phyloP scores from a whole-genome alignment of 2,329 filamentous ascomycete species.

The Fusarium robinianum region DNA sequence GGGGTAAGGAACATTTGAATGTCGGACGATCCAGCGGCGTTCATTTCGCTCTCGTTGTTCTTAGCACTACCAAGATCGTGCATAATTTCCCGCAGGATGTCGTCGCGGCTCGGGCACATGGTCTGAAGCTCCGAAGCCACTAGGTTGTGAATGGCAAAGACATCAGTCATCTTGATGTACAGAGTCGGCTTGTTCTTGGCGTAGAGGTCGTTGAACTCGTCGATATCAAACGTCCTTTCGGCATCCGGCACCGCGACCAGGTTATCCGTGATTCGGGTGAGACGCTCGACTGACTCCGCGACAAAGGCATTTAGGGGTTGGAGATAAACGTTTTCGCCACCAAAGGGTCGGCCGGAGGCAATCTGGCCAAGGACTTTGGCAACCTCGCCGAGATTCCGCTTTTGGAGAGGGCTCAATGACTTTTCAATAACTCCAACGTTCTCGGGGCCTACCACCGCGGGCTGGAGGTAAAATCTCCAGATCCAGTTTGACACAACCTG shows the following conservation, averaged over 20 bases:
- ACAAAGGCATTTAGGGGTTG: conserved; percentile 94
- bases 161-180: conserved; percentile 99
- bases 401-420: conserved; percentile 85
- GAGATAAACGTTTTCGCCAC: conserved; percentile 91
- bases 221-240: conserved; percentile 93
- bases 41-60: conserved; percentile 92
- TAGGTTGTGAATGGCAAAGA: conserved; percentile 93
- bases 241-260: conserved; percentile 84
- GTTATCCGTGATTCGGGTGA: conserved; percentile 74
- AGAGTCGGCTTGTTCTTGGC: conserved; percentile 94
- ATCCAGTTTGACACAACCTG: conserved; percentile 89
- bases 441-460: conserved; percentile 86
- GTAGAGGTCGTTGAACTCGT: conserved; percentile 98
- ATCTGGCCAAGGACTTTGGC: conserved; percentile 91
- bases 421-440: conserved; percentile 92
- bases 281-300: conserved; percentile 78
- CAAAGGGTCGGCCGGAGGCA: conserved; percentile 85
- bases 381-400: conserved; percentile 88
- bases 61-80: conserved; percentile 95
- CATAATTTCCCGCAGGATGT: conserved; percentile 87
- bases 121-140: conserved; percentile 76
- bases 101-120: conserved; percentile 81
- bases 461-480: conserved; percentile 92
- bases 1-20: conserved; percentile 90
- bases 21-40: conserved; percentile 82